A percentile compares a stretch with the other conserved stretches of the same genome.
These are phyloP conservation scores for Luvunga scandens DNA, from an alignment of 345 rosid genomes.

Conservation along the genomic window DNA sequence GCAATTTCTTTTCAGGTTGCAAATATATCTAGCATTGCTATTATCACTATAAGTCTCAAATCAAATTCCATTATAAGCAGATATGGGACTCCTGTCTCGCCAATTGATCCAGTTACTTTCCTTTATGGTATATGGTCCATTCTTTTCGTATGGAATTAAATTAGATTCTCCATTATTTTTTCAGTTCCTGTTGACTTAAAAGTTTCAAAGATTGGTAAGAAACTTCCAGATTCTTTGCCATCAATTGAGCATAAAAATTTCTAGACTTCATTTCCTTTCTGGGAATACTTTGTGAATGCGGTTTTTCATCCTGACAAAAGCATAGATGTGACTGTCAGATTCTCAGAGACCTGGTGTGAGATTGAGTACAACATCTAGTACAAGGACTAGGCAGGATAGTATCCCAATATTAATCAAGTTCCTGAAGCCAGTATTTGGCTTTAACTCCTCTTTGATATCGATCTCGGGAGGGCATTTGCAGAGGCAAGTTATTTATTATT, in stretches of 20 bases:
- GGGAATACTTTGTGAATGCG: background rate
- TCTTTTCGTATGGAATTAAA: background rate
- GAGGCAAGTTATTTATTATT: slow-evolving; percentile 50
- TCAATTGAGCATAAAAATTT: background rate
- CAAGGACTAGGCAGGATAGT: slow-evolving; percentile 59
- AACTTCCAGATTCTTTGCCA: background rate
- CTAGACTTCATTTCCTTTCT: background rate
- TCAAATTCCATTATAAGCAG: slow-evolving; percentile 60
- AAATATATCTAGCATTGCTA: slow-evolving; percentile 48
- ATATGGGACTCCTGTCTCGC: slow-evolving; percentile 70
- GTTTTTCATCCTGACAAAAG: slow-evolving; percentile 8
- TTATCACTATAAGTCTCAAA: slow-evolving; percentile 52
- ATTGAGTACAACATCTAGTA: slow-evolving; percentile 64
- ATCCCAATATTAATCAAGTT: slow-evolving; percentile 65
- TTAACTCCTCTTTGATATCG: slow-evolving; percentile 71
- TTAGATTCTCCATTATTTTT: background rate
- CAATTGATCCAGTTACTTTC: slow-evolving; percentile 71
- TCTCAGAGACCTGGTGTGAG: slow-evolving; percentile 72
- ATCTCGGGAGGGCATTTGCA: slow-evolving; percentile 76
- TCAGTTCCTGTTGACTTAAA: background rate
- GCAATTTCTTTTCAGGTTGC: slow-evolving; percentile 48
- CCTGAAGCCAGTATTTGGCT: slow-evolving; percentile 78
- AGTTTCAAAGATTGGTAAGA: background rate
- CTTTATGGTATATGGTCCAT: slow-evolving; percentile 56
- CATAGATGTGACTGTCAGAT: slow-evolving; percentile 47